phyloP scores from a whole-genome alignment of 139 green algal species.

The Chlamydomonas sp. region DNA sequence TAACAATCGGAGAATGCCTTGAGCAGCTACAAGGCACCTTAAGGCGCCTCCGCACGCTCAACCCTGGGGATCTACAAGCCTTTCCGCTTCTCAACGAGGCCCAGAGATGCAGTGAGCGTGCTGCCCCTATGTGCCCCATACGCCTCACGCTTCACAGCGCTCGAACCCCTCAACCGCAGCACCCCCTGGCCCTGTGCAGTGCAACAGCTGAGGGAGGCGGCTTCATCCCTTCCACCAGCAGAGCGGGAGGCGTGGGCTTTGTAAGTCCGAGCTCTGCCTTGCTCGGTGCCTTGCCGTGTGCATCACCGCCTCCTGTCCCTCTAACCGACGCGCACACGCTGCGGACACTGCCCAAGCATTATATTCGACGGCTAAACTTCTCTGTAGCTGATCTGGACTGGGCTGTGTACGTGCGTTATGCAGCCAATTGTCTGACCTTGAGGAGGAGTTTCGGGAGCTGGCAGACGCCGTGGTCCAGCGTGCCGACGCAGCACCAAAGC shows the following conservation, averaged over 20 bases:
- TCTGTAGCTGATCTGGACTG: too few species aligned
- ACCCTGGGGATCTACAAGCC: conserved; percentile 39
- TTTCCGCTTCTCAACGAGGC: conserved; percentile 51
- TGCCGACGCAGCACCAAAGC: conserved; percentile 5
- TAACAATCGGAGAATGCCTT: background rate
- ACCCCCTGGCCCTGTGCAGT: conserved; percentile 9
- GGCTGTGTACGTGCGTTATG: too few species aligned
- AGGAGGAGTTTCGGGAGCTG: conserved; percentile 34
- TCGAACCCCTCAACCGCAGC: too few species aligned
- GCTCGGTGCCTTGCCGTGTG: background rate
- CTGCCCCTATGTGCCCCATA: too few species aligned
- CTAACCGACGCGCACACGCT: background rate
- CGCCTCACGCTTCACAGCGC: background rate
- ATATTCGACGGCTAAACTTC: background rate
- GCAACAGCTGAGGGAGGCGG: conserved; percentile 44
- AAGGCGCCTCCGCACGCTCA: conserved; percentile 1
- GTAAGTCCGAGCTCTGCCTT: conserved; percentile 4
- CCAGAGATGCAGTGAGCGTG: conserved; percentile 28
- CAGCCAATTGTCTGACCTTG: conserved; percentile 21
- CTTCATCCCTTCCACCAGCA: background rate
- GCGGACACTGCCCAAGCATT: background rate
- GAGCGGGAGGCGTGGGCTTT: conserved; percentile 39
- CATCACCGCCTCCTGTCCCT: background rate
- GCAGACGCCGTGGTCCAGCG: conserved; percentile 8
- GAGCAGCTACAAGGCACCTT: conserved; percentile 11